Evolutionary conservation across 495 filamentous ascomycete genomes (phyloP).

Genomic region (Talaromyces adpressus): DNA sequence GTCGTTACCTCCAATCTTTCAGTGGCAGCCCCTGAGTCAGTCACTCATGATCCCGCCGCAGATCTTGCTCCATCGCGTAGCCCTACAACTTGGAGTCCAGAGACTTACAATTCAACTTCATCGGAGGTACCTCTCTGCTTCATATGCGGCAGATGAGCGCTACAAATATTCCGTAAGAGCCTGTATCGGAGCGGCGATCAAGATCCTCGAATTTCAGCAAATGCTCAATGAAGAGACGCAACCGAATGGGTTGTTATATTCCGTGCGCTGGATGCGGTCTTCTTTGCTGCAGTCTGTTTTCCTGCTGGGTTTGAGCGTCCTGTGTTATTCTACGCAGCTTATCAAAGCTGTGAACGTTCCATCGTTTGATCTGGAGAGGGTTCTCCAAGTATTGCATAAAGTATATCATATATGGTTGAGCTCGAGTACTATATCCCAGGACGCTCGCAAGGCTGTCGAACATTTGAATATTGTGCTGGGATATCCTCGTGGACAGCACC

Average conservation of each 20-base stretch:
- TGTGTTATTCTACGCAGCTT: constrained; percentile 27
- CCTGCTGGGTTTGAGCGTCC: constrained; percentile 29
- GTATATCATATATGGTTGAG: constrained; percentile 16
- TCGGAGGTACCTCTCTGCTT: constrained; percentile 21
- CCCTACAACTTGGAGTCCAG: constrained; percentile 1
- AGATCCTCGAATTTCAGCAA: constrained; percentile 29
- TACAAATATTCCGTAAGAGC: constrained; percentile 22
- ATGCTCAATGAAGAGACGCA: constrained; percentile 25
- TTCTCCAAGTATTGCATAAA: constrained; percentile 12
- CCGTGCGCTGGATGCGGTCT: constrained; percentile 24
- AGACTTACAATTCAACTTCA: not conserved
- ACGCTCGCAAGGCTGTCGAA: constrained; percentile 5
- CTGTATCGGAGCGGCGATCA: constrained; percentile 21
- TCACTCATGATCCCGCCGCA: constrained; percentile 5
- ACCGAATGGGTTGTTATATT: constrained; percentile 21
- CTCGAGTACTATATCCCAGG: constrained; percentile 6
- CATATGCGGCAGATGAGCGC: constrained; percentile 10
- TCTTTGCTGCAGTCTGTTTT: constrained; percentile 27
- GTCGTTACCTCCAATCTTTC: constrained; percentile 61
- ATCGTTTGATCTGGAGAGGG: constrained; percentile 7
- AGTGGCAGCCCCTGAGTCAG: constrained; percentile 25
- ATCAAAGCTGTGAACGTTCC: not conserved
- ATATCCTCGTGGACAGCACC: too few species aligned
- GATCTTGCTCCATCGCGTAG: constrained; percentile 2
- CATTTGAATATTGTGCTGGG: constrained; percentile 5